These are phyloP conservation scores for Achlya hypogyna DNA, from an alignment of 352 stramenopile species.

Conservation along the genomic window DNA sequence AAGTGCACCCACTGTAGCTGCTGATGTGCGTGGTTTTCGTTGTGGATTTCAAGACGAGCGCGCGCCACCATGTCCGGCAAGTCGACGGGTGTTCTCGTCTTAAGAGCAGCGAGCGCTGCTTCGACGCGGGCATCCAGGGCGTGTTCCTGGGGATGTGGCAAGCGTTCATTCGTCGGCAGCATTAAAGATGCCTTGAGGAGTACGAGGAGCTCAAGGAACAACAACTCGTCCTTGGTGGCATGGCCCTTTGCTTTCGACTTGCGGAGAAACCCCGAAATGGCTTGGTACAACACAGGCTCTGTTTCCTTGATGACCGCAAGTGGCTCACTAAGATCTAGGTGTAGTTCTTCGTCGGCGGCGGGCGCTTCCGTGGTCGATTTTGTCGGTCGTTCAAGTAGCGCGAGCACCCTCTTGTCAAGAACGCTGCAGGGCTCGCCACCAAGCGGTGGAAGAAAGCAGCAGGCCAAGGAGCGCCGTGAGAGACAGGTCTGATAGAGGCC, in stretches of 20 bases:
- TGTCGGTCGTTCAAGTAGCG: neutral
- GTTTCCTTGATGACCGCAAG: conserved; percentile 2
- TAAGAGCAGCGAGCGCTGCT: neutral
- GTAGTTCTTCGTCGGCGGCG: neutral
- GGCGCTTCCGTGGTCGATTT: neutral
- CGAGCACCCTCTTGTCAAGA: neutral
- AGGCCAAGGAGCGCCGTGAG: conserved; percentile 1
- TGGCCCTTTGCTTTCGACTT: neutral
- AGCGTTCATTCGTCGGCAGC: neutral
- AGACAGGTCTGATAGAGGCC: conserved; percentile 1
- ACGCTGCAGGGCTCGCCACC: too few species aligned
- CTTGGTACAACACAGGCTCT: conserved; percentile 17
- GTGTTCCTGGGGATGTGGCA: neutral
- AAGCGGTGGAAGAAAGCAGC: neutral
- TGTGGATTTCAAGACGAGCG: neutral
- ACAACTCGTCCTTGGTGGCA: neutral
- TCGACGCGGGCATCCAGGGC: neutral
- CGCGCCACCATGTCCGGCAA: neutral
- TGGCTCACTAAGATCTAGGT: conserved; percentile 3
- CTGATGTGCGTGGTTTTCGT: neutral
- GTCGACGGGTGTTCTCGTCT: neutral
- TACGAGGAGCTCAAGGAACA: conserved; percentile 15
- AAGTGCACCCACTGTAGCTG: neutral
- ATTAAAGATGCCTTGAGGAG: conserved; percentile 11
- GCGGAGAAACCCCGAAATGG: conserved; percentile 5